These are phyloP conservation scores for Stylosanthes scabra DNA, from an alignment of 331 rosid genomes.

Conservation along the genomic window DNA sequence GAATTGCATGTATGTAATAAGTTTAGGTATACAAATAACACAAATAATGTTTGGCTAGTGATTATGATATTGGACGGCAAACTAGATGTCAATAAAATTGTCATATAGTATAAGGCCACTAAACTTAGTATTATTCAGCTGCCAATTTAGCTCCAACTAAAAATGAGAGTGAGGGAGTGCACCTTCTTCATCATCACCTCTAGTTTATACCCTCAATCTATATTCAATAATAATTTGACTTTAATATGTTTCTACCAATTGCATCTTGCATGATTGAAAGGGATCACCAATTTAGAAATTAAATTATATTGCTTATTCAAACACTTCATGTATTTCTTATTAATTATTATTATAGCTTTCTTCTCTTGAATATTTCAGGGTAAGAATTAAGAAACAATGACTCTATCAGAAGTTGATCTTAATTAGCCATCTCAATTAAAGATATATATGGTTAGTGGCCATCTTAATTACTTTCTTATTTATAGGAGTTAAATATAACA, in stretches of 20 bases:
- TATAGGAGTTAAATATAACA: too few relatives aligned
- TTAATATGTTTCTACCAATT: neutral
- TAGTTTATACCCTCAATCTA: neutral
- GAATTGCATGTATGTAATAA: too few relatives aligned
- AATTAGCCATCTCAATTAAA: neutral
- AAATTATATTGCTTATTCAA: slow-evolving; percentile 13
- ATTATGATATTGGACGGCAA: slow-evolving; percentile 43
- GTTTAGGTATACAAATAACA: too few relatives aligned
- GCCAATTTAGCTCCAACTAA: neutral
- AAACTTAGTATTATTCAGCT: slow-evolving; percentile 21
- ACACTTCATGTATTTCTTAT: slow-evolving; percentile 16
- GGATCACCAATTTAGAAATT: slow-evolving; percentile 14
- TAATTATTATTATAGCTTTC: too few relatives aligned
- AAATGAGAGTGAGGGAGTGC: neutral
- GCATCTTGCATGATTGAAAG: neutral
- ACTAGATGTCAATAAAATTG: slow-evolving; percentile 16
- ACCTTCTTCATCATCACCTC: slow-evolving; percentile 25
- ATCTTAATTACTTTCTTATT: neutral
- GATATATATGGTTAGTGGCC: slow-evolving; percentile 26
- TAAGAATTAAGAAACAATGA: neutral
- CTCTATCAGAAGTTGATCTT: slow-evolving; percentile 6
- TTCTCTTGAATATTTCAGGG: slow-evolving; percentile 15
- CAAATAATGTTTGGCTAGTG: too few relatives aligned
- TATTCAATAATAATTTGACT: neutral
- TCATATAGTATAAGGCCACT: slow-evolving; percentile 11